Base-by-base conservation (phyloP, 2,329 filamentous ascomycete genomes). In the Botrytis fragariae region DNA sequence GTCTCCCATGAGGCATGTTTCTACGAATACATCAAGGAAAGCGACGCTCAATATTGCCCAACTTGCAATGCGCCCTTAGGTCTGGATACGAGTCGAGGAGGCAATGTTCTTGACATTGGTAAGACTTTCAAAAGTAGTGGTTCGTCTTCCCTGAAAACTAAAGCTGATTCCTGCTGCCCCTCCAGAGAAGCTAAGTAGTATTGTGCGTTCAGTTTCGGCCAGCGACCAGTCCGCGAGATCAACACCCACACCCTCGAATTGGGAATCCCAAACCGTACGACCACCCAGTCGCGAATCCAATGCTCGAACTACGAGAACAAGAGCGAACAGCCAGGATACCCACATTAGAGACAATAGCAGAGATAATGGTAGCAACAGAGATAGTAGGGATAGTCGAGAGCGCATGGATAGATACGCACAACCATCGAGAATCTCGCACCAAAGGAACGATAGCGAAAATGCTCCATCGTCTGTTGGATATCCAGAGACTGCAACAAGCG, bases 1-100 rank as follows among this genome's bases (percentile, higher is more conserved):
- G 95, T 99, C 74, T 94, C 95, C 18, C 96, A 99, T 82, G 96
- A 98, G 83, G 96, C 95, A 51, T 99, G 96, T 84, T 98, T 99
- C 82, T 98, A 98, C 84, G 96, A 99, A 83, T 98, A 97, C 81
- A 97, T 99, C 79, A 93, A 93, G 80, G 95, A 98, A 80, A 93
- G 95, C 74, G 95, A 98, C 78, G 93, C 93, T 71, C 94, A 98
- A 80, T 95, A 94, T 80, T 99, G 96, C 83, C 96, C 96, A 42
- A 92, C 93, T 77, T 99, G 96, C 83, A 92, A 97, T 85, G 93
- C 95, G 76, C 94, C 96, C 32, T 85, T 99, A 70, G 94, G 95
- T 75, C 86, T 99, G 61, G 96, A 99, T 83, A 92, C 94, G 10
- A 97, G 93, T 82, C 89, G 96, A 76, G 94, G 94, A 74, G 95